Base-by-base conservation (phyloP, 2,329 filamentous ascomycete species). In the Neonectria faginata region DNA sequence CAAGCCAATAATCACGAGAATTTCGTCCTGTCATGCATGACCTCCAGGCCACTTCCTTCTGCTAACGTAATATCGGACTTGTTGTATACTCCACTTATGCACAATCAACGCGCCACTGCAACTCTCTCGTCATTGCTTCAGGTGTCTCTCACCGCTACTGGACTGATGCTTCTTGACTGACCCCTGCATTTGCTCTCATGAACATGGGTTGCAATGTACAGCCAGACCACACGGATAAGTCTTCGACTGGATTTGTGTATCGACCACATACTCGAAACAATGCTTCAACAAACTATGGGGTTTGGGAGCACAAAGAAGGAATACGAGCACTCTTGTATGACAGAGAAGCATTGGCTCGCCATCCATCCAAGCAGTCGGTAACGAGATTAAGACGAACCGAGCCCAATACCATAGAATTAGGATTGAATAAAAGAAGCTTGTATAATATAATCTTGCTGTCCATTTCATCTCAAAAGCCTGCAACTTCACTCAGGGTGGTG, bases 61-160 rank as follows among this genome's bases (percentile, higher is more conserved):
- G 41, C 45, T 54, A 36, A 29, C 48, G 48, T 22, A 44, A 45
- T 60, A 59, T 39, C 27, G 33, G 33, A 33, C 54, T 42, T 47
- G 42, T 20, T 48, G 57, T 65, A 54, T n/a, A 39, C 33, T 65
- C 64, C 57, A 45, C 36, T 47, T 20, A 65, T 66, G 62, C 64
- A 65, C 31, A 22, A 42, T 45, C 29, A 48, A 47, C 12, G 39
- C 57, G 53, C 64, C 57, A 58, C 61, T 41, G 50, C 57, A 61
- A 45, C 48, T 42, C 22, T 61, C 57, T 51, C 29, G 42, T 42
- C 18, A 29, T 27, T 31, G 22, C 27, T 42, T 16, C 48, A 5
- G 44, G 44, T 14, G n/a, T 31, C 54, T 42, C 60, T 62, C 60
- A 62, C 61, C 54, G 64, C 61, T 36, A 55, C 45, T 41, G 56